phyloP scores from a whole-genome alignment of 2,329 filamentous ascomycete genomes.

The Aaosphaeria arxii region DNA sequence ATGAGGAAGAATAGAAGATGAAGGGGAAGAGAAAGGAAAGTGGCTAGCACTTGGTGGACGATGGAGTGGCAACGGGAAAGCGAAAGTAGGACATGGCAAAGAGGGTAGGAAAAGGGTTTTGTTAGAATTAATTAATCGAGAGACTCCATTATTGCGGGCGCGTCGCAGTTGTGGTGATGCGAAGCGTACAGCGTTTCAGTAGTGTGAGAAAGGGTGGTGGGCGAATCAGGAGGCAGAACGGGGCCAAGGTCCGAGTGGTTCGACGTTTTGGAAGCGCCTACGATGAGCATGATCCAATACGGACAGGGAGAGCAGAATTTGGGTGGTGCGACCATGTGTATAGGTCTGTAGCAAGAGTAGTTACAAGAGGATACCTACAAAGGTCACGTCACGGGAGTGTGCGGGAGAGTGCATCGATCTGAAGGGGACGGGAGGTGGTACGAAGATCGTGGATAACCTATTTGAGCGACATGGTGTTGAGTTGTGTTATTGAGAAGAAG shows the following conservation, averaged over 20 bases:
- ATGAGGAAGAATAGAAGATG: conserved; percentile 26
- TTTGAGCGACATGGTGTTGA: conserved; percentile 4
- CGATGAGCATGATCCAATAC: neutral
- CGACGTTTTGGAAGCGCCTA: conserved; percentile 18
- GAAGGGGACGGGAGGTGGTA: neutral
- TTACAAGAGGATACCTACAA: too few species aligned
- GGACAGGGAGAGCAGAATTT: too few species aligned
- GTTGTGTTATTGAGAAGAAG: neutral
- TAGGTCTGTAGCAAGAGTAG: too few species aligned
- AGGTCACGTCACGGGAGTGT: too few species aligned
- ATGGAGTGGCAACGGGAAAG: conserved; percentile 16
- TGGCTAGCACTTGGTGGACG: neutral
- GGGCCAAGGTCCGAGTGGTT: conserved; percentile 13
- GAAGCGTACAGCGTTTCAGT: conserved; percentile 34
- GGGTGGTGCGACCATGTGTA: too few species aligned
- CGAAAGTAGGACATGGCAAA: conserved; percentile 18
- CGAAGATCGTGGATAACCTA: neutral
- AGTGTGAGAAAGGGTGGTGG: conserved; percentile 23
- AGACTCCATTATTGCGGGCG: conserved; percentile 14
- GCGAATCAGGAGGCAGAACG: conserved; percentile 24
- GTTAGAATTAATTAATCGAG: conserved; percentile 33
- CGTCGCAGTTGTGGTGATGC: conserved; percentile 28
- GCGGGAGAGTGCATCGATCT: too few species aligned
- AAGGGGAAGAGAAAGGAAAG: conserved; percentile 25
- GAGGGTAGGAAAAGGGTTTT: conserved; percentile 16